A percentile compares a stretch with the other conserved stretches of the same genome.
phyloP scores from a whole-genome alignment of 306 rosid species.

The Canavalia ensiformis region DNA sequence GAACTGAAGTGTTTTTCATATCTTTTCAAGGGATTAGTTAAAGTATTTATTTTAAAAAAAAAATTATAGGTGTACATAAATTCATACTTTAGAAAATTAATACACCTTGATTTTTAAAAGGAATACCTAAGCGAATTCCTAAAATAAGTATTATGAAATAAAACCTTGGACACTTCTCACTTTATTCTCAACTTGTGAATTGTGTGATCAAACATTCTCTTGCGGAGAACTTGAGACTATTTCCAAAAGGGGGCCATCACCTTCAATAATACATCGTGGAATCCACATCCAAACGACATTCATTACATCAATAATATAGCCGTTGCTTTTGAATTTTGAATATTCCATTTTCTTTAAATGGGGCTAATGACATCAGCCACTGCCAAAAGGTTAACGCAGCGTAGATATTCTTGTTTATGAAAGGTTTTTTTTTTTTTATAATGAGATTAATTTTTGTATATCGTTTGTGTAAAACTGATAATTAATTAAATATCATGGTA shows the following conservation, averaged over 20 bases:
- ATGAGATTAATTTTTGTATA: too few species aligned
- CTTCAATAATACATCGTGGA: not conserved
- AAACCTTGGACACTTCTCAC: constrained; percentile 56
- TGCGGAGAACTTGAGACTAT: constrained; percentile 34
- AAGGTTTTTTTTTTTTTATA: too few species aligned
- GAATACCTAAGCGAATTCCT: not conserved
- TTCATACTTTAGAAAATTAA: not conserved
- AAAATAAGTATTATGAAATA: constrained; percentile 8
- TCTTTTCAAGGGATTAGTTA: not conserved
- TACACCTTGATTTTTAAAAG: not conserved
- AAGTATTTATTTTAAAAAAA: not conserved
- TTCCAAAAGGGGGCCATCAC: constrained; percentile 54
- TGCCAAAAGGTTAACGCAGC: too few species aligned
- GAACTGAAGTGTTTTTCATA: not conserved
- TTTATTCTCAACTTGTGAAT: constrained; percentile 55
- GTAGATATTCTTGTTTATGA: too few species aligned
- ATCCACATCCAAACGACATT: too few species aligned
- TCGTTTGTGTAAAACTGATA: too few species aligned
- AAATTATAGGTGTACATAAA: not conserved
- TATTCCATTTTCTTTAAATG: too few species aligned
- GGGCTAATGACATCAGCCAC: too few species aligned
- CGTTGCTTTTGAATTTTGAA: too few species aligned
- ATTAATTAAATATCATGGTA: too few species aligned
- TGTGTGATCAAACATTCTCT: not conserved
- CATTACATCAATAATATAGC: too few species aligned